Base-by-base conservation (phyloP, 148 eudicot genomes). In the Simmondsia chinensis region DNA sequence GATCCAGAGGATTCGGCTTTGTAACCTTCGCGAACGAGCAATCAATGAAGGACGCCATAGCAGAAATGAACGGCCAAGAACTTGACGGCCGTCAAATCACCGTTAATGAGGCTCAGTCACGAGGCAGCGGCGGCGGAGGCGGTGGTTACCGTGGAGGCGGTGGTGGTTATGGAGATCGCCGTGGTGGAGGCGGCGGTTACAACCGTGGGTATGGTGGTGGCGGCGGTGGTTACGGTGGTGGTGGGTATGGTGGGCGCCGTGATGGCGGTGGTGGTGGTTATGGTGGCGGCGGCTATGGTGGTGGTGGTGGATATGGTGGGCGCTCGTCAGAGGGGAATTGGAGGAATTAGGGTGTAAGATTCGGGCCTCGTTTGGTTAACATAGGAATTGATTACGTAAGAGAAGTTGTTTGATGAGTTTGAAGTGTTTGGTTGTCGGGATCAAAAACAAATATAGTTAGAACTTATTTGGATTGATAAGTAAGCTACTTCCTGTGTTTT, bases 101-200 rank as follows among this genome's bases (percentile, higher is more conserved):
- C 12, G 91, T 86, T 14, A 86, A 86, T 59, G 87, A 86, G 51
- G 95, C 95, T 4, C 95, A 86, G 40, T 81, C 95, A 0, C 91
- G 95, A 11, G 81, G 94, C 2, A 59, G 83, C 18, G 91, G 84
- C 0, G 66, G 64, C 0, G 54, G 64, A 0, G 65, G 66, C 0
- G 35, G 59, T 1, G 54, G 65, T 0, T 54, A 54, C 0, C 43
- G 70, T 0, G 69, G 69, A 0, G 56, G 61, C 0, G 53, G 66
- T 1, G 32, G 65, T 2, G 39, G 41, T 3, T 46, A 50, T 8
- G 60, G 54, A 0, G 63, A 67, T 3, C 58, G 64, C 0, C 60
- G 61, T 2, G 61, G 76, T 0, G 56, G 69, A 0, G 28, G 53
- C 0, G 59, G 69, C 6, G 47, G 59, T 1, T 46, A 68, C 0